Percentiles rank a stretch among this genome's conserved stretches.
Conservation (phyloP, 768 basidiomycete genomes). For the Termitomyces sp. region DNA sequence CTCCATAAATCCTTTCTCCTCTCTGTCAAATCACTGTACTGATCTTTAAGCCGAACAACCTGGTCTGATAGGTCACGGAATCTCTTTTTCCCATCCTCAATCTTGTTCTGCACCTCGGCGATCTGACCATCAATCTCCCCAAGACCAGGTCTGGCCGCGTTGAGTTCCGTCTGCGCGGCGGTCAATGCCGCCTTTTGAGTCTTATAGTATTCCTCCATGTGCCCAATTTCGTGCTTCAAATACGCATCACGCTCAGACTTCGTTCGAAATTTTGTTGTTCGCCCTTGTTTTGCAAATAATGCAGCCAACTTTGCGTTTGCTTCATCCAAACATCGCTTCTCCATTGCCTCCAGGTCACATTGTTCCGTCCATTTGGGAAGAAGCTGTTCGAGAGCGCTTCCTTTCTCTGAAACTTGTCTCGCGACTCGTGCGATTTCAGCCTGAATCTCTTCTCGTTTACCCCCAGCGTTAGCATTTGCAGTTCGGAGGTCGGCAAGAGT, state of each 20-base stretch:
- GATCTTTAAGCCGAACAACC: constrained; percentile 53
- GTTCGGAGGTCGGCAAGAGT: constrained; percentile 70
- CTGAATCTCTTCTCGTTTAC: constrained; percentile 57
- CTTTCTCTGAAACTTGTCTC: constrained; percentile 55
- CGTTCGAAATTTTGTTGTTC: constrained; percentile 78
- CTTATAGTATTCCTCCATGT: constrained; percentile 55
- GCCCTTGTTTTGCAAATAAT: constrained; percentile 87
- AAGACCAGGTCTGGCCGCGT: constrained; percentile 39
- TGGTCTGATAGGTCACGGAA: constrained; percentile 59
- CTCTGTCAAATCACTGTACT: constrained; percentile 67
- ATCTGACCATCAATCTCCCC: constrained; percentile 55
- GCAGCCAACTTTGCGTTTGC: constrained; percentile 64
- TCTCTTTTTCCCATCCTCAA: constrained; percentile 59
- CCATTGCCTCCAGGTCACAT: constrained; percentile 41
- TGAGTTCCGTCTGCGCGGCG: constrained; percentile 44
- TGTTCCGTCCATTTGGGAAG: constrained; percentile 66
- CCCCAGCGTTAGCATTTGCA: constrained; percentile 58
- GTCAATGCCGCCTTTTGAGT: constrained; percentile 54
- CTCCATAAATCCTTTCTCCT: constrained; percentile 91
- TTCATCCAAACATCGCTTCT: constrained; percentile 68
- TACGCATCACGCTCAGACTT: constrained; percentile 80
- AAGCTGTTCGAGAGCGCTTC: constrained; percentile 54
- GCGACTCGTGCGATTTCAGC: constrained; percentile 59
- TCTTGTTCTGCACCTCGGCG: constrained; percentile 45
- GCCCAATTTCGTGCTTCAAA: constrained; percentile 71